Conservation (phyloP, 1,139 yeast genomes). For the Diutina pseudorugosa region DNA sequence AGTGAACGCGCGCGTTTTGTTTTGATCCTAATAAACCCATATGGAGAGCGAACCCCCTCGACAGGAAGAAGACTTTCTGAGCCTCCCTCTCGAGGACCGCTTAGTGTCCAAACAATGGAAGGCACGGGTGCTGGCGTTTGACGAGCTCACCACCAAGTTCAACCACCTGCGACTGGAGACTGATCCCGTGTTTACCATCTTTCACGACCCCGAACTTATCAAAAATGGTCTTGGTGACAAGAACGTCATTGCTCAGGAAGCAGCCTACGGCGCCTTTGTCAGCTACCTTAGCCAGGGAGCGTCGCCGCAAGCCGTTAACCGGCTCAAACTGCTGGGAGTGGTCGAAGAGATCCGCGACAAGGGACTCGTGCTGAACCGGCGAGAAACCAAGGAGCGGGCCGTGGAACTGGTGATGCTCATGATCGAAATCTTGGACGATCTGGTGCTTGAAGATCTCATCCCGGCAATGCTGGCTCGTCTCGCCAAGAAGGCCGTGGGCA, state of each 20-base stretch:
- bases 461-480: constrained; percentile 51
- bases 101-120: constrained; percentile 80
- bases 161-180: constrained; percentile 41
- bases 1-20: not conserved
- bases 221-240: constrained; percentile 57
- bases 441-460: constrained; percentile 54
- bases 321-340: constrained; percentile 28
- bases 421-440: constrained; percentile 51
- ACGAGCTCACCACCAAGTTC: constrained; percentile 45
- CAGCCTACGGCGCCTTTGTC: constrained; percentile 49
- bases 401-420: constrained; percentile 49
- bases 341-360: constrained; percentile 62
- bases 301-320: constrained; percentile 18
- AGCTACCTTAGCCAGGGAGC: constrained; percentile 56
- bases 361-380: constrained; percentile 65
- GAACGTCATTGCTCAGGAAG: constrained; percentile 88
- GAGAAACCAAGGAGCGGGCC: constrained; percentile 60
- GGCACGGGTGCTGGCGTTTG: constrained; percentile 73
- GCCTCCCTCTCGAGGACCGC: constrained; percentile 55
- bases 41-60: not conserved
- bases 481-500: constrained; percentile 73
- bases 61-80: constrained; percentile 44
- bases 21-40: not conserved
- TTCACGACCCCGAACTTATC: constrained; percentile 32
- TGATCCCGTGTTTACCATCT: constrained; percentile 35